Percentiles rank a stretch among this genome's conserved stretches.
phyloP scores from a whole-genome alignment of 2,329 filamentous ascomycete genomes.

The Fusarium sterilihyphosum region DNA sequence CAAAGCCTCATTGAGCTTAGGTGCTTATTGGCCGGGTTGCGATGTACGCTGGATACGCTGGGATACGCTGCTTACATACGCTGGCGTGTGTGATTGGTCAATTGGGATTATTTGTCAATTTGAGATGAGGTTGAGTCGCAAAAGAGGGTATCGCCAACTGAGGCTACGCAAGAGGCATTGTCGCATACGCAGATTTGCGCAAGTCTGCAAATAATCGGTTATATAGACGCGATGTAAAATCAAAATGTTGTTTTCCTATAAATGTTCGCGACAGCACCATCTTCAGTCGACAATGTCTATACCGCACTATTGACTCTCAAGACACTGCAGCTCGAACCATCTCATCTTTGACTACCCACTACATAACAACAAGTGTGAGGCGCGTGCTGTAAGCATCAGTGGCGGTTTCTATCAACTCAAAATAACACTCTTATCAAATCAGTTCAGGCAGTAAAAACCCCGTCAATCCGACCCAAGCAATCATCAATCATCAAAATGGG shows the following conservation, averaged over 20 bases:
- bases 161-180: neutral
- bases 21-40: neutral
- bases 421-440: too few species aligned
- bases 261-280: neutral
- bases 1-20: neutral
- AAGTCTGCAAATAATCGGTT: accelerated
- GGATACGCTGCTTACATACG: conserved; percentile 1
- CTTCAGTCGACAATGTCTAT: too few species aligned
- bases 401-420: too few species aligned
- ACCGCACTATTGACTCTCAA: neutral
- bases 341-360: neutral
- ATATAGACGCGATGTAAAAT: accelerated
- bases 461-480: too few species aligned
- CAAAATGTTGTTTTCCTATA: neutral
- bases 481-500: neutral
- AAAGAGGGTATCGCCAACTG: neutral
- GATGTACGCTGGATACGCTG: neutral
- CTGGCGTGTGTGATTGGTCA: neutral
- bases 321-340: accelerated
- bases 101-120: neutral
- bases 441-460: too few species aligned
- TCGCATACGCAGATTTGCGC: neutral
- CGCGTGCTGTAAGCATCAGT: too few species aligned
- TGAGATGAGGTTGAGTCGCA: too few species aligned
- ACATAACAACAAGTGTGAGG: neutral